A percentile compares a stretch with the other conserved stretches of the same genome.
These are phyloP conservation scores for Penicillium soppii DNA, from an alignment of 495 filamentous ascomycete genomes.

Conservation along the genomic window DNA sequence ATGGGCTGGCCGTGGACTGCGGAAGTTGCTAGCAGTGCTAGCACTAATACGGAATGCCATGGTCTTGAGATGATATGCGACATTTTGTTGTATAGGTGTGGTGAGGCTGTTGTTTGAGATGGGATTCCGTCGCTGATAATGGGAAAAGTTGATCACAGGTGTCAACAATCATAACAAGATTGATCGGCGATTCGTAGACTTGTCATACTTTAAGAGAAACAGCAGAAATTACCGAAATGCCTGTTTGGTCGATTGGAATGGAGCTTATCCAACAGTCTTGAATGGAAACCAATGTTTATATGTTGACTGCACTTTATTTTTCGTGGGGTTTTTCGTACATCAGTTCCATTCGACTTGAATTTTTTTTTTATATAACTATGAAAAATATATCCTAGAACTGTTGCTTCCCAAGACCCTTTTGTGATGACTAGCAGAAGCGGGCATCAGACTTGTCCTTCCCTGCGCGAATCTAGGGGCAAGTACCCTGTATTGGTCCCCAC, in stretches of 20 bases:
- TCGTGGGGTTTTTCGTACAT: too few species aligned
- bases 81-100: conserved; percentile 12
- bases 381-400: too few species aligned
- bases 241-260: conserved; percentile 19
- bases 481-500: conserved; percentile 2
- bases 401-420: too few species aligned
- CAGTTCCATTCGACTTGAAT: too few species aligned
- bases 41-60: not conserved
- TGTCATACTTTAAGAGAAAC: conserved; percentile 13
- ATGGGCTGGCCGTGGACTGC: conserved; percentile 18
- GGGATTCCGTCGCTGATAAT: not conserved
- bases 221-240: conserved; percentile 3
- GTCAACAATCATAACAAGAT: not conserved
- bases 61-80: not conserved
- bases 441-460: too few species aligned
- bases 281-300: conserved; percentile 6
- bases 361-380: too few species aligned
- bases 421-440: too few species aligned
- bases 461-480: conserved; percentile 20
- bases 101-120: not conserved
- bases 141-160: not conserved
- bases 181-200: conserved; percentile 5
- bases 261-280: not conserved
- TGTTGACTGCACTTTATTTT: not conserved
- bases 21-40: conserved; percentile 10